Conservation (phyloP, 129 eudicot genomes). For the Rutidosis leptorrhynchoides region DNA sequence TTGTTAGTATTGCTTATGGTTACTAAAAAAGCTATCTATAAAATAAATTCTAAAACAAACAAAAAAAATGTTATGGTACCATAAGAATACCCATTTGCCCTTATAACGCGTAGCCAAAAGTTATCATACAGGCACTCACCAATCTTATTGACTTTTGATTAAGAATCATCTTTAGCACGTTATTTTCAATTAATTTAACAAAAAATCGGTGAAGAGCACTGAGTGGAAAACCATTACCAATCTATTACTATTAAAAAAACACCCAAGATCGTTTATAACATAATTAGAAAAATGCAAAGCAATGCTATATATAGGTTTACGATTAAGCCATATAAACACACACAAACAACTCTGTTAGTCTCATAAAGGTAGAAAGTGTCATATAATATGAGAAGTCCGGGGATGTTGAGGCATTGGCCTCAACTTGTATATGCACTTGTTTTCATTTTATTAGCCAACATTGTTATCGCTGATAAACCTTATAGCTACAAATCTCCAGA, state of each 20-base stretch:
- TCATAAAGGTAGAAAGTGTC: not conserved
- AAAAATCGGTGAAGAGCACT: not conserved
- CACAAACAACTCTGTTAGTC: not conserved
- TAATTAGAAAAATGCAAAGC: not conserved
- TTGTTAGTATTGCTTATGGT: not conserved
- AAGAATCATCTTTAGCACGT: not conserved
- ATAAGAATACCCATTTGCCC: not conserved
- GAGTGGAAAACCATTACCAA: not conserved
- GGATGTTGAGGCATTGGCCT: not conserved
- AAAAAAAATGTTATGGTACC: not conserved
- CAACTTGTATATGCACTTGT: not conserved
- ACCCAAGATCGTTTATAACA: not conserved
- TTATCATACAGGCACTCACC: not conserved
- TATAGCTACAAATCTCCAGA: not conserved
- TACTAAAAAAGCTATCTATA: too few relatives aligned
- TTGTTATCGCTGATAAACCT: not conserved
- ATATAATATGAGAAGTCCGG: not conserved
- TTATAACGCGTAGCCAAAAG: not conserved
- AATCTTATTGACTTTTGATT: not conserved
- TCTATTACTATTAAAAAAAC: not conserved
- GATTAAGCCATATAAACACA: not conserved
- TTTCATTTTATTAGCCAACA: not conserved
- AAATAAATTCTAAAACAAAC: too few relatives aligned
- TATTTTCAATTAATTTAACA: too few relatives aligned
- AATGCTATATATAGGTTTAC: not conserved